These are phyloP conservation scores for Aechmea fasciata DNA, from an alignment of 176 grass and related monocot genomes.

Conservation along the genomic window DNA sequence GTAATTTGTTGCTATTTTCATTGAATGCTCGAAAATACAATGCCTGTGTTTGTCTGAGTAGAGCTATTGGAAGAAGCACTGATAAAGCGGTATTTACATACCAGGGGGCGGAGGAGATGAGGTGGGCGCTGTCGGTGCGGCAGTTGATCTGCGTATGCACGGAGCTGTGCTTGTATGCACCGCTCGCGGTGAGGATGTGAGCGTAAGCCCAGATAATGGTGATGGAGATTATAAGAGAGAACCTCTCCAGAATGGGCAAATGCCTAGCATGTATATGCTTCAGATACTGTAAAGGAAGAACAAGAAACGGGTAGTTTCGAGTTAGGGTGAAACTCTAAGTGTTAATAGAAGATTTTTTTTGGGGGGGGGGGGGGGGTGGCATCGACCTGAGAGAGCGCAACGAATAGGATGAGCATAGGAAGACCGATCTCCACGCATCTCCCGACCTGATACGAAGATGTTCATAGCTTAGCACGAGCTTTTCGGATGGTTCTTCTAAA, in stretches of 20 bases:
- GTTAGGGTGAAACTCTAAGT: not conserved
- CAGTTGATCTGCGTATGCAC: constrained; percentile 72
- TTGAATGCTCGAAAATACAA: not conserved
- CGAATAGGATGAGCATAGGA: constrained; percentile 72
- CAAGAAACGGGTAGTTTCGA: not conserved
- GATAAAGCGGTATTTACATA: constrained; percentile 2
- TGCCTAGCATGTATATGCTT: constrained; percentile 54
- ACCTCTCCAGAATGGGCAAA: constrained; percentile 73
- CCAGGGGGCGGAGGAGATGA: constrained; percentile 85
- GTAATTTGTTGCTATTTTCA: not conserved
- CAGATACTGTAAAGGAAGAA: constrained; percentile 44
- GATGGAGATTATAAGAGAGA: constrained; percentile 66
- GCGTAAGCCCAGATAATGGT: constrained; percentile 74
- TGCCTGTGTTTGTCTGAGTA: too few relatives aligned
- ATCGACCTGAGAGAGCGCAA: constrained; percentile 67
- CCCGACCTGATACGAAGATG: constrained; percentile 52
- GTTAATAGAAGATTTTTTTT: constrained; percentile 2
- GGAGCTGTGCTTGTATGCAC: constrained; percentile 61
- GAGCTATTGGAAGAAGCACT: too few relatives aligned
- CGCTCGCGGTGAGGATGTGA: constrained; percentile 76
- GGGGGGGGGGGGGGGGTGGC: too few relatives aligned
- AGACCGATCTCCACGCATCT: constrained; percentile 90
- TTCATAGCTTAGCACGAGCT: not conserved
- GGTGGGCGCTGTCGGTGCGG: constrained; percentile 64
- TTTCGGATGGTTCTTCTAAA: not conserved